Percentiles rank a stretch among this genome's conserved stretches.
These are phyloP conservation scores for Mycena chlorophos DNA, from an alignment of 768 basidiomycete species.

Conservation along the genomic window DNA sequence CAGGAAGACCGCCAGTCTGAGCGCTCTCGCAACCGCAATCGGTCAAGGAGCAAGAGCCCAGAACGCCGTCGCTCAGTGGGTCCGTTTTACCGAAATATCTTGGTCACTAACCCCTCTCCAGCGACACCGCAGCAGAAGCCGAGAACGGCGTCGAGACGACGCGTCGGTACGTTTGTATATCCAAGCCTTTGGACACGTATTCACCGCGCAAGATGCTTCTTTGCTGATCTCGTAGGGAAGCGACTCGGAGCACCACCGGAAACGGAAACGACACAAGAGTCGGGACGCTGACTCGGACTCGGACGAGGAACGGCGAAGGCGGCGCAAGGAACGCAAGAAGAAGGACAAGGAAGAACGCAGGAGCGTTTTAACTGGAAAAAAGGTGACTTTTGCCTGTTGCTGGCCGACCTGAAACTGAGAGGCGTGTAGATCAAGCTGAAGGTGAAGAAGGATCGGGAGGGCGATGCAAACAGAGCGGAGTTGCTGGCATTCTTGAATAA, in stretches of 20 bases:
- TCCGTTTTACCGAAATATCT: conserved; percentile 4
- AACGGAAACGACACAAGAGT: conserved; percentile 7
- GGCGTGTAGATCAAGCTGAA: conserved; percentile 57
- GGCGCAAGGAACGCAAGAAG: conserved; percentile 38
- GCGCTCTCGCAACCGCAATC: background rate
- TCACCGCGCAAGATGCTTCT: conserved; percentile 21
- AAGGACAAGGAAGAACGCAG: conserved; percentile 48
- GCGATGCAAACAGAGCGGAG: conserved; percentile 53
- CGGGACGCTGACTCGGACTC: background rate
- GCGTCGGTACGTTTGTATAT: conserved; percentile 15
- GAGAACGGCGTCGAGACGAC: conserved; percentile 6
- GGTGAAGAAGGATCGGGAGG: conserved; percentile 58
- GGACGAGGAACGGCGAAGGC: conserved; percentile 27
- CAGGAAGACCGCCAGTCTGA: background rate
- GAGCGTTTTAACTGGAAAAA: conserved; percentile 63
- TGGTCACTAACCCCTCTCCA: background rate
- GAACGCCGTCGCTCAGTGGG: background rate
- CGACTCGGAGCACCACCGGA: background rate
- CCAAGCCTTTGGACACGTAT: background rate
- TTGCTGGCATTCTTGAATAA: conserved; percentile 58
- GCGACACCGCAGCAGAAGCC: conserved; percentile 3
- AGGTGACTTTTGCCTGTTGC: conserved; percentile 35
- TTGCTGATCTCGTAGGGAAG: conserved; percentile 4
- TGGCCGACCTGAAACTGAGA: conserved; percentile 5
- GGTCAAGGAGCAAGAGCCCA: background rate